Evolutionary conservation across 805 yeast genomes (phyloP).

Genomic region (Saturnispora ahearnii): DNA sequence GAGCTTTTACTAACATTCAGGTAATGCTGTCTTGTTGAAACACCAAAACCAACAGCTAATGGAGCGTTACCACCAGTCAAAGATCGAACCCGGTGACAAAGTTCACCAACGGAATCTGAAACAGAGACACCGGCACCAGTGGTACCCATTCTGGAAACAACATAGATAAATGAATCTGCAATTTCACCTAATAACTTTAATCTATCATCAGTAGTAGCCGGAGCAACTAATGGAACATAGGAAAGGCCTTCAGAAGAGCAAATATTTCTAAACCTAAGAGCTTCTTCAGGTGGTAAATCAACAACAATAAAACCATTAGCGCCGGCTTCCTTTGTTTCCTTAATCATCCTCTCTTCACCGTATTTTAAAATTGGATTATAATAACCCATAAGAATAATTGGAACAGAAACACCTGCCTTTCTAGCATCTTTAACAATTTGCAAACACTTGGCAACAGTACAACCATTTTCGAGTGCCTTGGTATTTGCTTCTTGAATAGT

Average conservation of each 20-base stretch:
- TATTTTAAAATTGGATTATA: constrained; percentile 87
- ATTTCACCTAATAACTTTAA: constrained; percentile 67
- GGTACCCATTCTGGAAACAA: constrained; percentile 95
- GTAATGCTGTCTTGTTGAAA: constrained; percentile 87
- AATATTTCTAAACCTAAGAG: constrained; percentile 69
- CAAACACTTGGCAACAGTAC: constrained; percentile 59
- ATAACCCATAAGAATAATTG: constrained; percentile 93
- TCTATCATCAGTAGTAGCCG: constrained; percentile 89
- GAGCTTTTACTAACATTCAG: constrained; percentile 67
- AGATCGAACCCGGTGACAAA: constrained; percentile 68
- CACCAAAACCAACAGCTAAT: constrained; percentile 95
- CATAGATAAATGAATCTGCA: constrained; percentile 94
- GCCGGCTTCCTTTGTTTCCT: constrained; percentile 77
- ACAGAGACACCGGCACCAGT: constrained; percentile 80
- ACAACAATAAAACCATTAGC: constrained; percentile 93
- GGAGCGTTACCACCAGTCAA: constrained; percentile 69
- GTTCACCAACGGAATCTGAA: constrained; percentile 49
- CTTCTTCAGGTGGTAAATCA: constrained; percentile 98
- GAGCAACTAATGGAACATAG: constrained; percentile 92
- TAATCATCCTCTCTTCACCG: constrained; percentile 78
- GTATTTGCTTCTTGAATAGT: constrained; percentile 87
- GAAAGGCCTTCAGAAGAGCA: constrained; percentile 65
- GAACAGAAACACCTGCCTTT: constrained; percentile 73
- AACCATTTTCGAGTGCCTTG: constrained; percentile 74
- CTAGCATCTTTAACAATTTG: constrained; percentile 72